phyloP scores from a whole-genome alignment of 2,329 filamentous ascomycete genomes.

The Sphaceloma murrayae region DNA sequence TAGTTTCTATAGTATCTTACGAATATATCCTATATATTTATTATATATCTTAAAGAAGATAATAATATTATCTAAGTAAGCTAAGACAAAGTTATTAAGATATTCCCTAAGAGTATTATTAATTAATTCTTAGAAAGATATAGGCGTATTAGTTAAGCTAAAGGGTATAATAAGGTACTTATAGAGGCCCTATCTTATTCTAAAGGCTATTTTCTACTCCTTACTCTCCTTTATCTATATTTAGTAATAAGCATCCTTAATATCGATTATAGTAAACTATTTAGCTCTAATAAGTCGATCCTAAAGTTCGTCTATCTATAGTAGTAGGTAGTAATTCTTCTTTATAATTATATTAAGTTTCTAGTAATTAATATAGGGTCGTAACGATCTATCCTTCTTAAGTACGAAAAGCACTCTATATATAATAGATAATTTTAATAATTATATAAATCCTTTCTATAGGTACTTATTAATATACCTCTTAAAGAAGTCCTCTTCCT shows the following conservation, averaged over 20 bases:
- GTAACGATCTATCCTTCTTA: conserved; percentile 20
- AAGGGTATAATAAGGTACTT: conserved; percentile 25
- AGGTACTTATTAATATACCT: conserved; percentile 1
- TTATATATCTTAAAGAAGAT: conserved; percentile 22
- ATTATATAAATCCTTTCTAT: conserved; percentile 1
- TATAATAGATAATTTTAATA: not conserved
- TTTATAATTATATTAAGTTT: conserved; percentile 26
- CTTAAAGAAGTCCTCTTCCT: conserved; percentile 2
- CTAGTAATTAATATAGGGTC: conserved; percentile 27
- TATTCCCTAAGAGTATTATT: conserved; percentile 20
- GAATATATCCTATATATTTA: conserved; percentile 9
- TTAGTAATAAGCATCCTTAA: conserved; percentile 23
- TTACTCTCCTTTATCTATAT: conserved; percentile 23
- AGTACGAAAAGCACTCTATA: conserved; percentile 18
- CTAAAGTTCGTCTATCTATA: conserved; percentile 24
- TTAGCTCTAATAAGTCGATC: conserved; percentile 20
- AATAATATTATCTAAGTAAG: conserved; percentile 29
- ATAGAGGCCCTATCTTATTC: conserved; percentile 22
- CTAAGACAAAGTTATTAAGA: conserved; percentile 20
- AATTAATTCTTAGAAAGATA: conserved; percentile 26
- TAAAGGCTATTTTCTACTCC: conserved; percentile 22
- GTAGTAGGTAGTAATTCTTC: conserved; percentile 27
- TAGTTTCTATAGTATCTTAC: conserved; percentile 12
- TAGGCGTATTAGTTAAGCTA: conserved; percentile 21
- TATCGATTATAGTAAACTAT: conserved; percentile 22